phyloP scores from a whole-genome alignment of 1,284 basidiomycete species.

The Hypsizygus ulmarius region DNA sequence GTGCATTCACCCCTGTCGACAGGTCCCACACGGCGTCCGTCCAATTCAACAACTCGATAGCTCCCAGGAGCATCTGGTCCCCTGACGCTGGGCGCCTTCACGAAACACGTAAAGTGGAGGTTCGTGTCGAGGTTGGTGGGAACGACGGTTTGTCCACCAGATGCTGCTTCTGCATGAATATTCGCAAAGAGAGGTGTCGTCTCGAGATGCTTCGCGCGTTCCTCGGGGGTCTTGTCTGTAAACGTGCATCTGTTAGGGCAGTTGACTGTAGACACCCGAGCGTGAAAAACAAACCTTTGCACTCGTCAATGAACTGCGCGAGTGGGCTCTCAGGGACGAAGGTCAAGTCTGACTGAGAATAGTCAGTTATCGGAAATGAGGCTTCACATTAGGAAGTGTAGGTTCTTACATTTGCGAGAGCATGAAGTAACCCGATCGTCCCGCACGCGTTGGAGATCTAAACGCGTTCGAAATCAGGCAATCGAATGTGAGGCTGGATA shows the following conservation, averaged over 20 bases:
- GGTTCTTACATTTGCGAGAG: constrained; percentile 63
- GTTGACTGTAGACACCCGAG: not conserved
- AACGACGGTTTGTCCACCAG: constrained; percentile 64
- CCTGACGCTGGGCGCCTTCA: constrained; percentile 52
- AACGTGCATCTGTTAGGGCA: not conserved
- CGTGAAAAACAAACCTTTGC: constrained; percentile 44
- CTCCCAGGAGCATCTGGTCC: constrained; percentile 16
- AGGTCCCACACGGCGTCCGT: constrained; percentile 73
- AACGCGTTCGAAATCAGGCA: constrained; percentile 3
- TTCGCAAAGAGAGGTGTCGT: constrained; percentile 71
- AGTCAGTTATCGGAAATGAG: not conserved
- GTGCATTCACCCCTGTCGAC: constrained; percentile 71
- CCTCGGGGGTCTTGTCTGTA: constrained; percentile 61
- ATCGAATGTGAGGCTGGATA: not conserved
- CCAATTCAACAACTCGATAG: constrained; percentile 73
- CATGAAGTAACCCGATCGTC: constrained; percentile 84
- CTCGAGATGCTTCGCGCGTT: constrained; percentile 74
- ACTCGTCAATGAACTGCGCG: constrained; percentile 60
- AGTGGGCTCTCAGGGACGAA: constrained; percentile 57
- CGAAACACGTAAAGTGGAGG: constrained; percentile 85
- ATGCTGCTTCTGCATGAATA: constrained; percentile 72
- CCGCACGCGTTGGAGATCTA: constrained; percentile 89
- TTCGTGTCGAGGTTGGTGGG: constrained; percentile 59
- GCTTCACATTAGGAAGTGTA: not conserved
- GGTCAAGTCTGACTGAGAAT: constrained; percentile 51